Evolutionary conservation across 306 rosid genomes (phyloP).

Genomic region (Sicyos edulis): DNA sequence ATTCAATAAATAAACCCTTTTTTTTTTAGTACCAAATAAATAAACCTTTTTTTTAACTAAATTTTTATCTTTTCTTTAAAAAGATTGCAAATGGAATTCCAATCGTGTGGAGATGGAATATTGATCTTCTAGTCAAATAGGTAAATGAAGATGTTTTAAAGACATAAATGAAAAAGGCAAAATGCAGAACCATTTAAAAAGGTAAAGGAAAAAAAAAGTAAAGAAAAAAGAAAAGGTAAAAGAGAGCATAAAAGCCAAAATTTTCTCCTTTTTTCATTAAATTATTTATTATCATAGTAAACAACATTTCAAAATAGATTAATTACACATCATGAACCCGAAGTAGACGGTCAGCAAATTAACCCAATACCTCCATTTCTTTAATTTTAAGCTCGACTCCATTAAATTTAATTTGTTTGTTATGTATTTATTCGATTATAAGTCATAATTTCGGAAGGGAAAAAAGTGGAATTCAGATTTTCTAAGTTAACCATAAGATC

Average conservation of each 20-base stretch:
- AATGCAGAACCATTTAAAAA: too few relatives aligned
- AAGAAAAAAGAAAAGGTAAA: too few relatives aligned
- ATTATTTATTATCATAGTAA: neutral
- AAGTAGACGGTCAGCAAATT: neutral
- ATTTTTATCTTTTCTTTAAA: neutral
- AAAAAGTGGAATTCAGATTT: neutral
- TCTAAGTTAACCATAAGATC: neutral
- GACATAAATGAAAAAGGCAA: too few relatives aligned
- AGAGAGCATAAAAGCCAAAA: too few relatives aligned
- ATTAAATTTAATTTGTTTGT: too few relatives aligned
- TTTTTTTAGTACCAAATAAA: too few relatives aligned
- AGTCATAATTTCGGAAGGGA: neutral
- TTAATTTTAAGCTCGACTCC: neutral
- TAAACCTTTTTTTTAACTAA: too few relatives aligned
- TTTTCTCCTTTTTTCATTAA: too few relatives aligned
- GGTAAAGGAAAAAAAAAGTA: too few relatives aligned
- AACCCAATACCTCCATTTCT: neutral
- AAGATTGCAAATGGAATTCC: neutral
- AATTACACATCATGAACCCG: neutral
- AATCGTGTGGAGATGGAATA: slow-evolving; percentile 8
- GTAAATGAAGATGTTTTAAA: too few relatives aligned
- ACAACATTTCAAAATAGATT: neutral
- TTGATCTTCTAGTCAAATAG: neutral
- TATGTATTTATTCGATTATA: neutral
- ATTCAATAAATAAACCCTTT: neutral